Evolutionary conservation across 306 rosid genomes (phyloP).

Genomic region (Gynostemma pentaphyllum): DNA sequence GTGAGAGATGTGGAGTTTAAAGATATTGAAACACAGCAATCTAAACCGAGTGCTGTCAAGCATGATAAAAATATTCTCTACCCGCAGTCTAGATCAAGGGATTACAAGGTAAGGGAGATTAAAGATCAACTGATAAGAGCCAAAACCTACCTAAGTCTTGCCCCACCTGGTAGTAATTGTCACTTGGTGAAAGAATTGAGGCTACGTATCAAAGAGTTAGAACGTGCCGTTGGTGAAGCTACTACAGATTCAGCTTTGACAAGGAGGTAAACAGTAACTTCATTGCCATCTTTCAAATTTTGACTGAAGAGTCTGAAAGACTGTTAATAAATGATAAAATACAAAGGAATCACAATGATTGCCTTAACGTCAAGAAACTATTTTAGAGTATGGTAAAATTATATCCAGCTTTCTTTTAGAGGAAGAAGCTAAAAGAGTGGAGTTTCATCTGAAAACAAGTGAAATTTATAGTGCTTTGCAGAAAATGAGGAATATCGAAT

Average conservation of each 20-base stretch:
- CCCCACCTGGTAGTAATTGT: conserved; percentile 58
- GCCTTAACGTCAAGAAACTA: neutral
- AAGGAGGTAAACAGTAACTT: conserved; percentile 42
- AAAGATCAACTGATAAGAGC: conserved; percentile 83
- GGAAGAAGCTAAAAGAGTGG: neutral
- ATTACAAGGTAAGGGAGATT: conserved; percentile 54
- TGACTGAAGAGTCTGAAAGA: neutral
- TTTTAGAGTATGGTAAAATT: neutral
- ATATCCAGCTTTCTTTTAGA: neutral
- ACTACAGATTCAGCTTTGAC: conserved; percentile 60
- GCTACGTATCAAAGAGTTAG: conserved; percentile 67
- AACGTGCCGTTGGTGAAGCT: conserved; percentile 52
- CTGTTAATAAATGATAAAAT: neutral
- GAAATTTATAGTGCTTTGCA: conserved; percentile 79
- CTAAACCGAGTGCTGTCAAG: conserved; percentile 16
- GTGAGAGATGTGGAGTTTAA: conserved; percentile 14
- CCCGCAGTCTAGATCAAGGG: conserved; percentile 22
- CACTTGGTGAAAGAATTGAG: conserved; percentile 72
- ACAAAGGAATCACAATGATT: neutral
- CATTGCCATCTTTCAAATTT: conserved; percentile 3
- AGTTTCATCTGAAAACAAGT: conserved; percentile 14
- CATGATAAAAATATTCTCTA: conserved; percentile 21
- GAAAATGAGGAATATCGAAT: conserved; percentile 82
- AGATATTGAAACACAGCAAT: conserved; percentile 14
- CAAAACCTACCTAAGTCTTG: conserved; percentile 55